phyloP scores from a whole-genome alignment of 805 yeast genomes.

The Myxozyma neotropica region DNA sequence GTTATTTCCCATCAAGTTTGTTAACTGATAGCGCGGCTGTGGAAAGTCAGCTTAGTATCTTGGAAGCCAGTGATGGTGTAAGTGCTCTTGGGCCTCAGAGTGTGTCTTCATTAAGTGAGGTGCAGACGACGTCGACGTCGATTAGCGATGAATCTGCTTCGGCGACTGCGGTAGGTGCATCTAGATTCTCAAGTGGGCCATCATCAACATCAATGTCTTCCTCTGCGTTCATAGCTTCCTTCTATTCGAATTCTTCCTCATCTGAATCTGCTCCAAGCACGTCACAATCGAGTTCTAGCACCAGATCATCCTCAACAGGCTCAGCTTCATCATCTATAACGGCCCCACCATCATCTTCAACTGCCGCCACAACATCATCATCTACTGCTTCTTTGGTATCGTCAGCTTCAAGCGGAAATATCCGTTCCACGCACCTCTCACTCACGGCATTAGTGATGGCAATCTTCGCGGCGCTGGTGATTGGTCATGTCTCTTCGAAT shows the following conservation, averaged over 20 bases:
- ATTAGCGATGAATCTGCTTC: neutral
- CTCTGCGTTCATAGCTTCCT: conserved; percentile 30
- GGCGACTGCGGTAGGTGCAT: neutral
- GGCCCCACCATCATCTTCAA: neutral
- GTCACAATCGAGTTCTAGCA: conserved; percentile 24
- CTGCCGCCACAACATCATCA: neutral
- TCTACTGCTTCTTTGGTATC: neutral
- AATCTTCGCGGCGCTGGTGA: neutral
- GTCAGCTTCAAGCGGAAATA: neutral
- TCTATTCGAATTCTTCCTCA: conserved; percentile 8
- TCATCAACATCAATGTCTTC: conserved; percentile 38
- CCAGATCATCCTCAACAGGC: neutral
- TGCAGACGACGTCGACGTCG: neutral
- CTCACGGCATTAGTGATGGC: neutral
- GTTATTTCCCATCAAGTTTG: conserved; percentile 24
- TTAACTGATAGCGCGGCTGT: conserved; percentile 18
- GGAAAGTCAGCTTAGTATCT: conserved; percentile 3
- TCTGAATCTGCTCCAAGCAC: neutral
- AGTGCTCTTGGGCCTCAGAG: neutral
- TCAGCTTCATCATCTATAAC: neutral
- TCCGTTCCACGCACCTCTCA: neutral
- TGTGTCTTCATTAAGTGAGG: neutral
- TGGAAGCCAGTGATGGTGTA: conserved; percentile 16
- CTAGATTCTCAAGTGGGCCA: conserved; percentile 29
- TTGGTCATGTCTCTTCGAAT: too few species aligned